These are phyloP conservation scores for Lecanicillium sp. DNA, from an alignment of 2,329 filamentous ascomycete species.

Conservation along the genomic window DNA sequence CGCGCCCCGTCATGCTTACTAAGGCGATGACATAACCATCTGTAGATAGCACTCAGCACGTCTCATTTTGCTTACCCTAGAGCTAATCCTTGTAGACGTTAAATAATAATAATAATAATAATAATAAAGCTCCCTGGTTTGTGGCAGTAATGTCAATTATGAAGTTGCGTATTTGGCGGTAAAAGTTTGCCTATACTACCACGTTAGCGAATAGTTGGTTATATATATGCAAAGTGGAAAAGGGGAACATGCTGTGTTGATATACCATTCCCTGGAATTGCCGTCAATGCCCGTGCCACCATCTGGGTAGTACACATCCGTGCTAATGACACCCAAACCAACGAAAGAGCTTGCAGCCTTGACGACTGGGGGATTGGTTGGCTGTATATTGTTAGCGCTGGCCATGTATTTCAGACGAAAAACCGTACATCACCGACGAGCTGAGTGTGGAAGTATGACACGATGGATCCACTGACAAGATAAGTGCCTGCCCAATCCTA, in stretches of 20 bases:
- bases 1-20: too few relatives aligned
- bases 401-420: not conserved
- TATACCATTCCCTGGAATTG: not conserved
- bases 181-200: conserved; percentile 1
- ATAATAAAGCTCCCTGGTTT: too few relatives aligned
- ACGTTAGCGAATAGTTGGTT: too few relatives aligned
- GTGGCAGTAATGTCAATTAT: conserved; percentile 5
- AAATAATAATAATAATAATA: too few relatives aligned
- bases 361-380: not conserved
- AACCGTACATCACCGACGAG: conserved; percentile 27
- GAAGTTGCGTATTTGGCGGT: conserved; percentile 5
- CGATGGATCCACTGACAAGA: conserved; percentile 10
- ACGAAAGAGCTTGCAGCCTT: not conserved
- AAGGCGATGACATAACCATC: too few relatives aligned
- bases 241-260: not conserved
- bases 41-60: too few relatives aligned
- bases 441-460: conserved; percentile 11
- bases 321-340: conserved; percentile 7
- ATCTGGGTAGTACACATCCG: conserved; percentile 3
- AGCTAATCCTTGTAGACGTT: too few relatives aligned
- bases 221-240: too few relatives aligned
- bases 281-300: not conserved
- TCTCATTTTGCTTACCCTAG: too few relatives aligned
- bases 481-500: too few relatives aligned
- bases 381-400: not conserved